Conservation (phyloP, 2,329 filamentous ascomycete species). For the Tolypocladium ovalisporum region DNA sequence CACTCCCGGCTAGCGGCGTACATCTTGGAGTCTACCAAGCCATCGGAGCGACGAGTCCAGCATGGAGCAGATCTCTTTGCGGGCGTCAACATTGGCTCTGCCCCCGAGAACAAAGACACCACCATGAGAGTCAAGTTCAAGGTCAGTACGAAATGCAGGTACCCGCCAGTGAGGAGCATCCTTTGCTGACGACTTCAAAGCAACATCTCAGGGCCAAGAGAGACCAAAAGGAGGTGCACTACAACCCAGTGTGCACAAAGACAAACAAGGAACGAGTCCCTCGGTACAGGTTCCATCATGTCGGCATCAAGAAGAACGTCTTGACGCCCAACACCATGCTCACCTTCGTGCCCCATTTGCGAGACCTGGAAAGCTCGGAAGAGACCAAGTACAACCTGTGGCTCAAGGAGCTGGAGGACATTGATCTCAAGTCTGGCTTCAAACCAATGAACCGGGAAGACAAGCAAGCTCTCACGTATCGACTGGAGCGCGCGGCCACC, state of each 20-base stretch:
- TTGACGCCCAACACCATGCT: slow-evolving; percentile 49
- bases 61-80: slow-evolving; percentile 38
- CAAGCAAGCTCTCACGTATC: slow-evolving; percentile 36
- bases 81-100: slow-evolving; percentile 24
- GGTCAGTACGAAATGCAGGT: slow-evolving; percentile 17
- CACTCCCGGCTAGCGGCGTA: slow-evolving; percentile 34
- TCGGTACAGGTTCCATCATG: slow-evolving; percentile 48
- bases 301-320: slow-evolving; percentile 48
- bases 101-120: slow-evolving; percentile 22
- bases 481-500: slow-evolving; percentile 39
- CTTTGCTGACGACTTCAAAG: slow-evolving; percentile 16
- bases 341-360: slow-evolving; percentile 48
- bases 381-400: slow-evolving; percentile 44
- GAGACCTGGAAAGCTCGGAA: slow-evolving; percentile 45
- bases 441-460: slow-evolving; percentile 40
- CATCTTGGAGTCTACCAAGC: slow-evolving; percentile 32
- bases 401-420: slow-evolving; percentile 45
- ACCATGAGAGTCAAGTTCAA: slow-evolving; percentile 41
- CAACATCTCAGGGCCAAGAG: slow-evolving; percentile 33
- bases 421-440: slow-evolving; percentile 47
- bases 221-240: slow-evolving; percentile 30
- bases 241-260: slow-evolving; percentile 33
- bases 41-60: slow-evolving; percentile 25
- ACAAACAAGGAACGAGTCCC: slow-evolving; percentile 42
- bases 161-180: too few relatives aligned